These are phyloP conservation scores for Teratosphaeria gauchensis DNA, from an alignment of 2,329 filamentous ascomycete genomes.

Conservation along the genomic window DNA sequence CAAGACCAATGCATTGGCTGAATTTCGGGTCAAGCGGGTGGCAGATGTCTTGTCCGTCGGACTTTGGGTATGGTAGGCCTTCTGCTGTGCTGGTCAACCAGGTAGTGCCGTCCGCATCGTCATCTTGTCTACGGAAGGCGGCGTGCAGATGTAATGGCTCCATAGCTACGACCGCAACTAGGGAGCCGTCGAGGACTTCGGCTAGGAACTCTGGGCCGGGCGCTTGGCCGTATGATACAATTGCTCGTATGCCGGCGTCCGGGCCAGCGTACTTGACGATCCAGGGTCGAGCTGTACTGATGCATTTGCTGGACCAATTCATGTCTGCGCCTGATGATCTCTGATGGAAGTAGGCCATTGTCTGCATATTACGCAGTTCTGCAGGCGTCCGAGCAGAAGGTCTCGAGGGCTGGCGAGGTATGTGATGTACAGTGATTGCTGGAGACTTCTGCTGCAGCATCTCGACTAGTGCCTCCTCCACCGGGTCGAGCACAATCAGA, in stretches of 20 bases:
- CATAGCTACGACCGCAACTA: constrained; percentile 57
- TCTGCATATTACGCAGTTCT: constrained; percentile 63
- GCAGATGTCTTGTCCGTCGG: constrained; percentile 36
- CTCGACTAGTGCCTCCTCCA: constrained; percentile 42
- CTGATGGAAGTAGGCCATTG: constrained; percentile 68
- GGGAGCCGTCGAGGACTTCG: constrained; percentile 59
- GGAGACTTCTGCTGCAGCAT: constrained; percentile 11
- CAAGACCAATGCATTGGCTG: constrained; percentile 54
- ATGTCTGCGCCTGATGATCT: constrained; percentile 1
- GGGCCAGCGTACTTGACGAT: constrained; percentile 49
- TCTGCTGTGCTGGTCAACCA: constrained; percentile 31
- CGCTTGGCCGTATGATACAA: constrained; percentile 59
- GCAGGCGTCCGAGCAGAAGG: constrained; percentile 50
- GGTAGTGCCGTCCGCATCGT: background rate
- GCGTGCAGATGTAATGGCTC: constrained; percentile 27
- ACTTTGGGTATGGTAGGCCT: constrained; percentile 53
- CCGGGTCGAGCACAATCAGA: constrained; percentile 59
- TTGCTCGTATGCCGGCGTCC: constrained; percentile 48
- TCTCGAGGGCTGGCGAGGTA: constrained; percentile 53
- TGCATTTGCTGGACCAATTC: constrained; percentile 44
- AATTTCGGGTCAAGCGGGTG: constrained; percentile 47
- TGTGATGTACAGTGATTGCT: constrained; percentile 33
- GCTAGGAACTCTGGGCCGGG: constrained; percentile 48
- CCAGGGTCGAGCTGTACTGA: constrained; percentile 52
- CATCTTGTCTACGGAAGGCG: constrained; percentile 8